Base-by-base conservation (phyloP, 2,329 filamentous ascomycete genomes). In the Fusarium praegraminearum region DNA sequence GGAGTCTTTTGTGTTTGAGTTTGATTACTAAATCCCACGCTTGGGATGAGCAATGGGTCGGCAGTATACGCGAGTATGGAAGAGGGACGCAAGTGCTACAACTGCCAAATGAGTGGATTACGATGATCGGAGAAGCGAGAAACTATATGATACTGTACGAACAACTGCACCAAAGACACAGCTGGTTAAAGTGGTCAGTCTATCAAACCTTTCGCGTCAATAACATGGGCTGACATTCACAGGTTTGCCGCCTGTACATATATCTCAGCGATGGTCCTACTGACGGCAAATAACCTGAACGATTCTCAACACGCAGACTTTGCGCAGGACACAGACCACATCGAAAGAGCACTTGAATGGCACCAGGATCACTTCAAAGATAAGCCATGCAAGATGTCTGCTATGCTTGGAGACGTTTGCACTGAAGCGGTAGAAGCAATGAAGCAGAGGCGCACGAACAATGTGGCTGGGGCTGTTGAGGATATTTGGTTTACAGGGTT, bases 211-310 rank as follows among this genome's bases (percentile, higher is more conserved):
- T n/a, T n/a, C n/a, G n/a, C n/a, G n/a, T n/a, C n/a, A n/a, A n/a
- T n/a, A n/a, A n/a, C n/a, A n/a, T n/a, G 5, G 3, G 5, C 11
- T 63, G 7, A 63, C 20, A 24, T 1, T 0, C 1, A 3, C 9
- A 62, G 57, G 60, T 35, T 62, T 9, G 30, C 58, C 1, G 36
- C 41, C 4, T 63, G 57, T 24, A 62, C 60, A 16, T 62, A 62
- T 6, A 63, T 45, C 0, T 62, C 47, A 4, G 15, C 57, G 2
- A 62, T 62, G 49, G 57, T 62, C 5, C 8, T 62, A 0, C 30
- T 63, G 1, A 62, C 36, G 7, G 57, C 49, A 0, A 63, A 62
- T 2, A 63, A 63, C 5, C 9, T 63, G 2, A 26, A 36, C 11
- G 24, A 62, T 5, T 13, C 35, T 1, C 16, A 32, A 7, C 41